Evolutionary conservation across 768 basidiomycete genomes (phyloP).

Genomic region (Rhodotorula toruloides): DNA sequence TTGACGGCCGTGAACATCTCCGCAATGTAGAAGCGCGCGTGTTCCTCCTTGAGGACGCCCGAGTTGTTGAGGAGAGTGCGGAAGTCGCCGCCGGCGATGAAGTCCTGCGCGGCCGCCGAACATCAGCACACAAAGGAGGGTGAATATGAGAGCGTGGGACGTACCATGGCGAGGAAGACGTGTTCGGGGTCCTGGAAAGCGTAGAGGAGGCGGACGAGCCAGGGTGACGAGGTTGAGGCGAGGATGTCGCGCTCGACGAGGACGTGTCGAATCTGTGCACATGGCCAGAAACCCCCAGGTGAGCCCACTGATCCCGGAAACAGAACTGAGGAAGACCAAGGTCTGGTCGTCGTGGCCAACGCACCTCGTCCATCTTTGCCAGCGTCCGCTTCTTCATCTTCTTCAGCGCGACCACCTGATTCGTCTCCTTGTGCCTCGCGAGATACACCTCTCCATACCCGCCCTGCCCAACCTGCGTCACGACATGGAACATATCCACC

Average conservation of each 20-base stretch:
- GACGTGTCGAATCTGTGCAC: slow-evolving; percentile 79
- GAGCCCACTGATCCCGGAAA: too few relatives aligned
- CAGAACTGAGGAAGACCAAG: too few relatives aligned
- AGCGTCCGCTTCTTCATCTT: slow-evolving; percentile 93
- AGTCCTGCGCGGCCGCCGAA: slow-evolving; percentile 55
- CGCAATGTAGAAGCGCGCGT: slow-evolving; percentile 91
- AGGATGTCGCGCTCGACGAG: slow-evolving; percentile 96
- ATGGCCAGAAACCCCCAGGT: neutral
- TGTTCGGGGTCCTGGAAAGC: slow-evolving; percentile 89
- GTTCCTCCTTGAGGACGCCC: slow-evolving; percentile 93
- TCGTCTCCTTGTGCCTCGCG: slow-evolving; percentile 88
- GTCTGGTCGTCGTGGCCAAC: too few relatives aligned
- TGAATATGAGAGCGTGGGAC: slow-evolving; percentile 8
- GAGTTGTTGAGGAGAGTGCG: slow-evolving; percentile 95
- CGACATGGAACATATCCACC: slow-evolving; percentile 94
- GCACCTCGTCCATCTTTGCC: slow-evolving; percentile 96
- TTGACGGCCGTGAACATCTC: slow-evolving; percentile 96
- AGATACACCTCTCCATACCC: slow-evolving; percentile 98
- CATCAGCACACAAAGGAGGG: neutral
- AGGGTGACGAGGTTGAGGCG: slow-evolving; percentile 93
- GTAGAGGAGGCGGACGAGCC: slow-evolving; percentile 89
- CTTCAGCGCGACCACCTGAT: slow-evolving; percentile 94
- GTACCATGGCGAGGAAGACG: slow-evolving; percentile 88
- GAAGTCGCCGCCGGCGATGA: slow-evolving; percentile 97
- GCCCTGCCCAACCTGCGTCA: slow-evolving; percentile 97